A percentile compares a stretch with the other conserved stretches of the same genome.
Conservation (phyloP, 2,329 filamentous ascomycete species). For the Phaeosphaeriaceae sp. region DNA sequence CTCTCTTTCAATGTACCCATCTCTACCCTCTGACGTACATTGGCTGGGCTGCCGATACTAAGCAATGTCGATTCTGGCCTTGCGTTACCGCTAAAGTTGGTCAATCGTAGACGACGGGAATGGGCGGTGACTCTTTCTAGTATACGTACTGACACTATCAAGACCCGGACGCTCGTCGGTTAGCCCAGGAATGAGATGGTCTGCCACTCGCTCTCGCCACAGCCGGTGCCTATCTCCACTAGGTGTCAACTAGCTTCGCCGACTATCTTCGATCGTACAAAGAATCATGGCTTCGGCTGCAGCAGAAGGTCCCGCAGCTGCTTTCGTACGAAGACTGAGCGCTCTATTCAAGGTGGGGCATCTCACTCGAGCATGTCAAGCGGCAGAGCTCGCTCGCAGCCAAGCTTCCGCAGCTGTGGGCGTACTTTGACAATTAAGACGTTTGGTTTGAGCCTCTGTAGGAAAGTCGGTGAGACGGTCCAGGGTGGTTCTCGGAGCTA, state of each 20-base stretch:
- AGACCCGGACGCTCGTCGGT: too few species aligned
- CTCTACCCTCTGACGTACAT: too few species aligned
- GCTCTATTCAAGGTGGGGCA: constrained; percentile 43
- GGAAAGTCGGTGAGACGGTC: background rate
- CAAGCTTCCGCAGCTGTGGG: constrained; percentile 50
- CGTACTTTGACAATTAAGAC: constrained; percentile 52
- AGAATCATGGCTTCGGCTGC: constrained; percentile 47
- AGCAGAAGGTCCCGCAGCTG: constrained; percentile 10
- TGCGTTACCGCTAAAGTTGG: too few species aligned
- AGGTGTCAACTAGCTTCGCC: constrained; percentile 44
- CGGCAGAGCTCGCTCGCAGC: constrained; percentile 37
- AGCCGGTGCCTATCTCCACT: constrained; percentile 47
- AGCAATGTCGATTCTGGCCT: too few species aligned
- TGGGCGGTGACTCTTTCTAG: too few species aligned
- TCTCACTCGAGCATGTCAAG: constrained; percentile 49
- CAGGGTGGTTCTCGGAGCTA: constrained; percentile 32
- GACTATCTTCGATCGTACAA: constrained; percentile 53
- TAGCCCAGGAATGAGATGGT: too few species aligned
- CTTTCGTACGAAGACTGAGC: constrained; percentile 45
- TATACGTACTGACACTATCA: too few species aligned
- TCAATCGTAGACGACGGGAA: too few species aligned
- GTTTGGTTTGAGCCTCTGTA: constrained; percentile 55
- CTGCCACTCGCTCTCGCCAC: constrained; percentile 11
- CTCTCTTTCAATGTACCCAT: too few species aligned
- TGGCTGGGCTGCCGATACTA: too few species aligned